These are phyloP conservation scores for Coemansia aciculifera DNA, from an alignment of 192 early-diverging fungal genomes.

Conservation along the genomic window DNA sequence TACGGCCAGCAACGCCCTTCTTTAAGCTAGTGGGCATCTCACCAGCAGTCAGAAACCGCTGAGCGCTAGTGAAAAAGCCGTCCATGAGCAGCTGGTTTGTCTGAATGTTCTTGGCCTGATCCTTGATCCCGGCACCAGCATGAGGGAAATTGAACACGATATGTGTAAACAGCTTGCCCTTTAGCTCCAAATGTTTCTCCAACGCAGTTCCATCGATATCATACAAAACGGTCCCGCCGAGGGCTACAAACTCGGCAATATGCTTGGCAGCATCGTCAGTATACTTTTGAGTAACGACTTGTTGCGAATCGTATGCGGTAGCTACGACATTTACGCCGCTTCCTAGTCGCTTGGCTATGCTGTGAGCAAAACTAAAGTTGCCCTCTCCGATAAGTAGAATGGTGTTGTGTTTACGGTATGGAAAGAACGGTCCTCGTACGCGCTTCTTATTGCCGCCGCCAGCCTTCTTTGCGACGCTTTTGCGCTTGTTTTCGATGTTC, in stretches of 20 bases:
- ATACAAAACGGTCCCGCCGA: conserved; percentile 72
- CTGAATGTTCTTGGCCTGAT: conserved; percentile 80
- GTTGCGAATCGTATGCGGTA: conserved; percentile 73
- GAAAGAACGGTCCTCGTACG: conserved; percentile 28
- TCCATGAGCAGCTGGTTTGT: conserved; percentile 74
- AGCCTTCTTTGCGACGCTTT: conserved; percentile 11
- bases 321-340: conserved; percentile 66
- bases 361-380: conserved; percentile 91
- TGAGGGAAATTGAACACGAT: conserved; percentile 98
- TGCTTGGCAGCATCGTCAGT: conserved; percentile 56
- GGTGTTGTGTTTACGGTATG: conserved; percentile 58
- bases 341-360: conserved; percentile 62
- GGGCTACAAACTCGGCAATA: conserved; percentile 60
- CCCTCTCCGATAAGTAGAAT: conserved; percentile 85
- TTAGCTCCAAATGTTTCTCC: conserved; percentile 59
- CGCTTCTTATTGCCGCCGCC: conserved; percentile 12
- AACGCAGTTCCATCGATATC: conserved; percentile 78
- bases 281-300: conserved; percentile 76
- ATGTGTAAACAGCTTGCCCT: conserved; percentile 64
- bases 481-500: conserved; percentile 12
- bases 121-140: conserved; percentile 88
- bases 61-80: conserved; percentile 63
- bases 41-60: conserved; percentile 55
- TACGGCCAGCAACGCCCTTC: not conserved
- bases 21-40: not conserved